These are phyloP conservation scores for Antrodiella citrinella DNA, from an alignment of 768 basidiomycete species.

Conservation along the genomic window DNA sequence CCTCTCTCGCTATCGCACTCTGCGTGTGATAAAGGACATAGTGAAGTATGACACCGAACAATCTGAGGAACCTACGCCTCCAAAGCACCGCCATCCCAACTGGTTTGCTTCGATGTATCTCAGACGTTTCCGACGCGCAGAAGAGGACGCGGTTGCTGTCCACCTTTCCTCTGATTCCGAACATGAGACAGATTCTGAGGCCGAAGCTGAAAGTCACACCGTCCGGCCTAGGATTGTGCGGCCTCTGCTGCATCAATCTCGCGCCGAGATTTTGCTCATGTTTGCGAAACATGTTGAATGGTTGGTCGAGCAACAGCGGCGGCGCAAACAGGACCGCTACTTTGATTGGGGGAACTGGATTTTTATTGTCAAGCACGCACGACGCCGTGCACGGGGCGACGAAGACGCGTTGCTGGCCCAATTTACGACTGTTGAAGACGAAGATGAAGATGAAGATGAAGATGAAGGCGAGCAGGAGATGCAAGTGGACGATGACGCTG, in stretches of 20 bases:
- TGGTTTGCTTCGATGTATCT: not conserved
- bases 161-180: not conserved
- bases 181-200: not conserved
- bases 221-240: not conserved
- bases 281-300: not conserved
- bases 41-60: not conserved
- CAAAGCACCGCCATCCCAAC: not conserved
- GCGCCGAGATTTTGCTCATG: not conserved
- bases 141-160: not conserved
- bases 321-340: not conserved
- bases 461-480: too few relatives aligned
- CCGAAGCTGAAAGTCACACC: not conserved
- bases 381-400: not conserved
- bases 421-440: not conserved
- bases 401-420: not conserved
- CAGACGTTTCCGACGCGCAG: not conserved
- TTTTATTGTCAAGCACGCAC: not conserved
- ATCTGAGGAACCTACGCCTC: not conserved
- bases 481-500: too few relatives aligned
- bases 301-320: not conserved
- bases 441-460: not conserved
- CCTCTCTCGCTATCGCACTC: not conserved
- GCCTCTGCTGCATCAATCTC: not conserved
- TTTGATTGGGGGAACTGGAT: not conserved
- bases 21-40: not conserved